Base-by-base conservation (phyloP, 139 green algal genomes). In the Chlorella sp. region DNA sequence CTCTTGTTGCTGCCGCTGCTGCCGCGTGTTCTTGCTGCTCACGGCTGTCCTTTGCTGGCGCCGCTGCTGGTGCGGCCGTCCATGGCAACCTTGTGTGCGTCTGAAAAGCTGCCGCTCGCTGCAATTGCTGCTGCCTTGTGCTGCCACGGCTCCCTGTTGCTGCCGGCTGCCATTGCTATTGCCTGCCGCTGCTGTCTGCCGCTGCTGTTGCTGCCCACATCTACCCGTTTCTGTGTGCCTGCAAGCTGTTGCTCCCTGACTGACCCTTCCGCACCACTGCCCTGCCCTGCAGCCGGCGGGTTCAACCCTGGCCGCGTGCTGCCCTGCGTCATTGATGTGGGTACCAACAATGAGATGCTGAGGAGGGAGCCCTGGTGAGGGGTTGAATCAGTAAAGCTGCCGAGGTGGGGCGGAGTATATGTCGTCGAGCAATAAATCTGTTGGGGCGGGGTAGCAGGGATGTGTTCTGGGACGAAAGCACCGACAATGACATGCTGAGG, bases 241-340 rank as follows among this genome's bases (percentile, higher is more conserved):
- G 48, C 48, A 57, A 57, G 48, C 48, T 57, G 48, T 7, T 14
- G 26, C 24, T 24, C 73, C n/a, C n/a, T n/a, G n/a, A n/a, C 73
- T 80, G 73, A 37, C 19, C 15, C 73, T 2, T n/a, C 7, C 73
- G 15, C 73, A 4, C 73, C 36, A 4, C 73, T 40, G 73, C 73
- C 24, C 76, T 60, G 11, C n/a, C 76, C n/a, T 34, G 83, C 83
- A 80, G 97, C 96, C 16, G 97, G 95, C 36, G 97, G 97, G 32
- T 98, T 99, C 94, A 89, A 97, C 86, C 97, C 97, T 15, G 81
- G 73, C n/a, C 92, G 95, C 37, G 96, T 99, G 42, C 92, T 99
- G 87, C 98, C 97, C 1, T 93, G 96, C 42, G 92, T 98, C 12
- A 92, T 99, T 26, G 97, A 99, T 87, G 97, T 99, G 68, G 96